A percentile compares a stretch with the other conserved stretches of the same genome.
phyloP scores from a whole-genome alignment of 768 basidiomycete species.

The Hortiboletus flavorubellus region DNA sequence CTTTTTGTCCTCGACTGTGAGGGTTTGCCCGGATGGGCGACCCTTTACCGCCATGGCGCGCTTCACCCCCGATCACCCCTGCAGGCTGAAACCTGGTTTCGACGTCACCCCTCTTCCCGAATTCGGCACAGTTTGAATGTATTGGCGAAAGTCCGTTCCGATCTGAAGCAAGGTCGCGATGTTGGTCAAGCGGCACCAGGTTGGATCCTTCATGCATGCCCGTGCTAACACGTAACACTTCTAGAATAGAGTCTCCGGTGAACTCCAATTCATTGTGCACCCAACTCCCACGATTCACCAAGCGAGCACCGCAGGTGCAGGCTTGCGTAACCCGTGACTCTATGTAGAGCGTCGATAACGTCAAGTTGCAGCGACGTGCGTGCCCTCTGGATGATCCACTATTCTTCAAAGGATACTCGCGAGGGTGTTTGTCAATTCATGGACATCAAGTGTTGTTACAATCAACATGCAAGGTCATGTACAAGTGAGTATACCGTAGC shows the following conservation, averaged over 20 bases:
- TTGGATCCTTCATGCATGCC: background rate
- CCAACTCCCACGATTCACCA: slow-evolving; percentile 5
- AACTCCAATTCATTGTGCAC: background rate
- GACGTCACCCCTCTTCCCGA: background rate
- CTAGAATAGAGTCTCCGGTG: background rate
- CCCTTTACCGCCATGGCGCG: background rate
- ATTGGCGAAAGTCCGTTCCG: background rate
- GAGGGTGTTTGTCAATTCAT: background rate
- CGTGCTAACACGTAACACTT: background rate
- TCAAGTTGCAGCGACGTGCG: background rate
- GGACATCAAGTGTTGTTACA: slow-evolving; percentile 16
- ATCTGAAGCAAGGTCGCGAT: background rate
- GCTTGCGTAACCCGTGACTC: background rate
- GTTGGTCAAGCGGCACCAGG: background rate
- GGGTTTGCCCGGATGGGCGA: background rate
- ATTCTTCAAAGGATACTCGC: slow-evolving; percentile 12
- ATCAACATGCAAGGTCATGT: slow-evolving; percentile 21
- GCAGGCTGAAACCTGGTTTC: background rate
- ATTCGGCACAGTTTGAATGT: background rate
- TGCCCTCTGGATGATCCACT: background rate
- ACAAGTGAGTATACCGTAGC: slow-evolving; percentile 21
- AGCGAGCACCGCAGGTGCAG: background rate
- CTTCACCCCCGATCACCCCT: background rate
- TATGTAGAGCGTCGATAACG: background rate
- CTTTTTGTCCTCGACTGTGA: background rate